These are phyloP conservation scores for Fusarium torreyae DNA, from an alignment of 2,329 filamentous ascomycete species.

Conservation along the genomic window DNA sequence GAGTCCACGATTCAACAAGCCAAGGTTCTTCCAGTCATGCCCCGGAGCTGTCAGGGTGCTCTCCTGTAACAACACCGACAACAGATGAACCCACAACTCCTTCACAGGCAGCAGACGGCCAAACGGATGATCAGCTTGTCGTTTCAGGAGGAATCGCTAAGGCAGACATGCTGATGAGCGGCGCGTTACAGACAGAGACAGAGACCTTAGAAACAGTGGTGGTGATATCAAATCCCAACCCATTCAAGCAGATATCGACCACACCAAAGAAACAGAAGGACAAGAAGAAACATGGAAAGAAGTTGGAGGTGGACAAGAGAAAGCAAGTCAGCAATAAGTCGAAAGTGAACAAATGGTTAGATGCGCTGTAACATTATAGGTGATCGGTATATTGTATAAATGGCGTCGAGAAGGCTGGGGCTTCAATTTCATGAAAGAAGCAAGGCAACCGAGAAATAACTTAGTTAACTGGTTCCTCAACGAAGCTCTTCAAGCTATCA, in stretches of 20 bases:
- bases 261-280: slow-evolving; percentile 39
- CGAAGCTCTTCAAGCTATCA: slow-evolving; percentile 4
- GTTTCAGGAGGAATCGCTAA: slow-evolving; percentile 1
- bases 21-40: background rate
- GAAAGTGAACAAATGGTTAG: slow-evolving; percentile 46
- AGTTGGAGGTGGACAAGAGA: slow-evolving; percentile 38
- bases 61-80: slow-evolving; percentile 25
- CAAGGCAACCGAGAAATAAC: background rate
- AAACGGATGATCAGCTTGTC: slow-evolving; percentile 16
- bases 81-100: background rate
- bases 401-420: background rate
- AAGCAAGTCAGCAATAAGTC: slow-evolving; percentile 39
- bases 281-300: slow-evolving; percentile 42
- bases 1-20: slow-evolving; percentile 18
- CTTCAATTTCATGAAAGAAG: background rate
- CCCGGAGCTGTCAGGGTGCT: slow-evolving; percentile 28
- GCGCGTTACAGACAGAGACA: slow-evolving; percentile 19
- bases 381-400: background rate
- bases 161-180: slow-evolving; percentile 31
- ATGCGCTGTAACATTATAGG: slow-evolving; percentile 8
- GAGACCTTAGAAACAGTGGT: slow-evolving; percentile 14
- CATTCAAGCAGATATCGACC: slow-evolving; percentile 15
- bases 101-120: background rate
- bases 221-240: slow-evolving; percentile 13
- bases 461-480: background rate